Evolutionary conservation across 352 stramenopile genomes (phyloP), one percentile per base, ranked within the genome.

Genomic region (Globisporangium yorkense): DNA sequence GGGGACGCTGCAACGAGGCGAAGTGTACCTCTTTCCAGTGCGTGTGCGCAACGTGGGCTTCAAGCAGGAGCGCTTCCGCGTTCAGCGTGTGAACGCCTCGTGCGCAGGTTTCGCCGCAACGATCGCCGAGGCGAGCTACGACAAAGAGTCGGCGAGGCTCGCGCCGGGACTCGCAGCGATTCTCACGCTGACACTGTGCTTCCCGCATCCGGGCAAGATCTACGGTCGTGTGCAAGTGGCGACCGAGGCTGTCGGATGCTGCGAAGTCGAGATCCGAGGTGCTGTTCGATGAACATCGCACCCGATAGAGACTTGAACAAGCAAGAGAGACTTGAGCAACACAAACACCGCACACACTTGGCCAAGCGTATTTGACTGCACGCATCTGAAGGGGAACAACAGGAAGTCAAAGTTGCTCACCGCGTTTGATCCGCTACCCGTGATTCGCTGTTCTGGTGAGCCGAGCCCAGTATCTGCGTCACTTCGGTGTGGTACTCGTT

Each of bases 1-100:
- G 16, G 71, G 65, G 10, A 66, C 65, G 2, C 54, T 90, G 2
- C 56, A 61, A 9, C 57, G 65, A 6, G 70, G 63, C 1, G 74
- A 88, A 64, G 77, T 90, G 9, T 90, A 88, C 33, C 54, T 90
- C 13, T 87, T 88, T 53, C 77, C 77, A 16, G 48, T 88, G 18
- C 76, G 80, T 37, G 62, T 87, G 29, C 80, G 77, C 46, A 92
- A 92, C 37, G 70, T 92, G 15, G 80, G 78, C 3, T 72, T 63
- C 33, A 80, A 71, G 53, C 72, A 88, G 46, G 76, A 92, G 40
- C 82, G 80, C 8, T 92, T 86, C 50, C 80, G 80, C 20, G 76
- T 88, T 5, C 73, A 82, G 33, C 56, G 65, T n/a, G 59, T 88
- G 7, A 57, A 49, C 7, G 74, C 70, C 5, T 75, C 72, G 4